These are phyloP conservation scores for Dactylellina haptotyla DNA, from an alignment of 2,329 filamentous ascomycete species.

Conservation along the genomic window DNA sequence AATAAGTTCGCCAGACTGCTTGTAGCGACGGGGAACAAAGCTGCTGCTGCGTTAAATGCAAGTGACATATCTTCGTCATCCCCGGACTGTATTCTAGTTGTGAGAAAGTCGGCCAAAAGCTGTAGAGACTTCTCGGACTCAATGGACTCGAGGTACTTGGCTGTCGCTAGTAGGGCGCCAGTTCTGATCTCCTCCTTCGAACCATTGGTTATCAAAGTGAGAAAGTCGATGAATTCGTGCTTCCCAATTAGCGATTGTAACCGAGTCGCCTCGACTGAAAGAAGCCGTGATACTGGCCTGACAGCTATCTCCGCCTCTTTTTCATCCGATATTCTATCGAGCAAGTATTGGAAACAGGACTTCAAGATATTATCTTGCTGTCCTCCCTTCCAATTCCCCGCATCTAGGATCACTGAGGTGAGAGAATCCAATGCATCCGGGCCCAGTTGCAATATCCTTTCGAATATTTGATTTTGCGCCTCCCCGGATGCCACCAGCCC, in stretches of 20 bases:
- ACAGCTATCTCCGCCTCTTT: slow-evolving; percentile 34
- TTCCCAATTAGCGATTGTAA: slow-evolving; percentile 55
- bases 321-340: slow-evolving; percentile 36
- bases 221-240: slow-evolving; percentile 54
- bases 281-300: slow-evolving; percentile 55
- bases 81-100: slow-evolving; percentile 78
- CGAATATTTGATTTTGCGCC: slow-evolving; percentile 34
- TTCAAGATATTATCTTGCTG: slow-evolving; percentile 51
- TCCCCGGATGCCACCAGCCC: slow-evolving; percentile 31
- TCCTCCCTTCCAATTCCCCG: slow-evolving; percentile 51
- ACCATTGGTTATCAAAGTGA: slow-evolving; percentile 54
- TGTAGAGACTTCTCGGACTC: slow-evolving; percentile 53
- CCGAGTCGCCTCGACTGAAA: slow-evolving; percentile 53
- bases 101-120: slow-evolving; percentile 61
- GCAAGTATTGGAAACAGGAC: slow-evolving; percentile 55
- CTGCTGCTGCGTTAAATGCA: slow-evolving; percentile 90
- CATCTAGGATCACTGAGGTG: slow-evolving; percentile 55
- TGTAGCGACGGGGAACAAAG: slow-evolving; percentile 80
- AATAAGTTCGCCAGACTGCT: slow-evolving; percentile 72
- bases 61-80: slow-evolving; percentile 88
- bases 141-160: slow-evolving; percentile 56
- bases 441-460: slow-evolving; percentile 49
- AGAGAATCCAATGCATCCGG: slow-evolving; percentile 55
- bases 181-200: slow-evolving; percentile 55
- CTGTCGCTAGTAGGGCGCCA: slow-evolving; percentile 56